These are phyloP conservation scores for Aulographum hederae DNA, from an alignment of 2,329 filamentous ascomycete species.

Conservation along the genomic window DNA sequence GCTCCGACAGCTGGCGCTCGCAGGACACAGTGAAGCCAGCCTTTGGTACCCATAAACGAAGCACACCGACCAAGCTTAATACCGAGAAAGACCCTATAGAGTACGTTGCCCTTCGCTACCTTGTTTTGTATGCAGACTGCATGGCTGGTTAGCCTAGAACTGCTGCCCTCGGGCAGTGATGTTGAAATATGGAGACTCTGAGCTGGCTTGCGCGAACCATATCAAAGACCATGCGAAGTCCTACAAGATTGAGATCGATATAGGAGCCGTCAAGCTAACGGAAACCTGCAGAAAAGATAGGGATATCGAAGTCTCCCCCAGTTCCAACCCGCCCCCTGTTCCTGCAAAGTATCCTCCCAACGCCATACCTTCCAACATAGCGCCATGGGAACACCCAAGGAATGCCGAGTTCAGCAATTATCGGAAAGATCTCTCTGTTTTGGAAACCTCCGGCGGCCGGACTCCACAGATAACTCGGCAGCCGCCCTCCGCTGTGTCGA, in stretches of 20 bases:
- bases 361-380: slow-evolving; percentile 23
- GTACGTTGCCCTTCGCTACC: slow-evolving; percentile 19
- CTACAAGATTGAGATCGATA: background rate
- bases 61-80: slow-evolving; percentile 29
- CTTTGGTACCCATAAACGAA: slow-evolving; percentile 12
- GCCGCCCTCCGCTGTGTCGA: slow-evolving; percentile 36
- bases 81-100: slow-evolving; percentile 29
- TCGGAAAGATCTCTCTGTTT: slow-evolving; percentile 50
- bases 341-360: slow-evolving; percentile 16
- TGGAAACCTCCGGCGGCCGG: slow-evolving; percentile 37
- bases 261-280: too few species aligned
- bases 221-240: background rate
- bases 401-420: slow-evolving; percentile 49
- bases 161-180: background rate
- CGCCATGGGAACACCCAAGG: slow-evolving; percentile 34
- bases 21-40: slow-evolving; percentile 43
- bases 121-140: background rate
- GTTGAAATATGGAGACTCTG: background rate
- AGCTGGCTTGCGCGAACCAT: background rate
- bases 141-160: background rate
- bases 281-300: background rate
- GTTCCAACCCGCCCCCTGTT: slow-evolving; percentile 19
- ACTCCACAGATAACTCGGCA: slow-evolving; percentile 40
- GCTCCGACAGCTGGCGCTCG: slow-evolving; percentile 48
- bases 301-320: slow-evolving; percentile 15